Conservation (phyloP, 768 basidiomycete genomes). For the Arthromyces matolae region DNA sequence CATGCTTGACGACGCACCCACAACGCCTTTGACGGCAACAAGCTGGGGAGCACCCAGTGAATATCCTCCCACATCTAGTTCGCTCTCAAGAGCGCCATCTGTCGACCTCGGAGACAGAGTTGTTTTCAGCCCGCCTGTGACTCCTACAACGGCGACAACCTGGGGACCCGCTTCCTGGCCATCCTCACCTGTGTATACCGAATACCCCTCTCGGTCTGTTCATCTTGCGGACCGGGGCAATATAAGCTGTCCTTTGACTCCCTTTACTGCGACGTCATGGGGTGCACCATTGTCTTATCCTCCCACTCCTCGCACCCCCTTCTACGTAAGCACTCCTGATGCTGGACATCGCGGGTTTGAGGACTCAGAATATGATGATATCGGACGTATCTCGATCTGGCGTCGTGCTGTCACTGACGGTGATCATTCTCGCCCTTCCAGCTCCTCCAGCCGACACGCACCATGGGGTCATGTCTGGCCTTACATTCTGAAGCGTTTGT, state of each 20-base stretch:
- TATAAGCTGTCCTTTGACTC: conserved; percentile 38
- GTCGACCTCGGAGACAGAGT: conserved; percentile 44
- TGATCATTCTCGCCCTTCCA: neutral
- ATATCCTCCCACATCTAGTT: conserved; percentile 28
- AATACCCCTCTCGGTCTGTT: conserved; percentile 28
- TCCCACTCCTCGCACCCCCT: conserved; percentile 33
- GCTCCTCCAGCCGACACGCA: neutral
- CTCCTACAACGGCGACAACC: conserved; percentile 38
- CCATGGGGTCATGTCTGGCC: conserved; percentile 26
- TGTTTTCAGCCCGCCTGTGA: conserved; percentile 40
- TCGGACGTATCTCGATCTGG: conserved; percentile 7
- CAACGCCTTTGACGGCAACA: conserved; percentile 45
- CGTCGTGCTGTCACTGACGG: conserved; percentile 28
- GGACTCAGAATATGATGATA: conserved; percentile 4
- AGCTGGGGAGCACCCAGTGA: conserved; percentile 43
- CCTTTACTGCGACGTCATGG: conserved; percentile 46
- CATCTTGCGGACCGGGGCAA: conserved; percentile 37
- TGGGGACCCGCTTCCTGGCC: conserved; percentile 31
- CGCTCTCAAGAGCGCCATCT: conserved; percentile 32
- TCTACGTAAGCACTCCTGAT: conserved; percentile 38
- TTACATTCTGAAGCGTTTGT: no score
- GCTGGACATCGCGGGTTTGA: conserved; percentile 35
- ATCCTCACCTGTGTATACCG: conserved; percentile 18
- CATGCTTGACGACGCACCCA: conserved; percentile 50
- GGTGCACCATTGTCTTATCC: conserved; percentile 44